Percentiles rank a stretch among this genome's conserved stretches.
phyloP scores from a whole-genome alignment of 805 yeast species.

The Cyberlindnera saturnus region DNA sequence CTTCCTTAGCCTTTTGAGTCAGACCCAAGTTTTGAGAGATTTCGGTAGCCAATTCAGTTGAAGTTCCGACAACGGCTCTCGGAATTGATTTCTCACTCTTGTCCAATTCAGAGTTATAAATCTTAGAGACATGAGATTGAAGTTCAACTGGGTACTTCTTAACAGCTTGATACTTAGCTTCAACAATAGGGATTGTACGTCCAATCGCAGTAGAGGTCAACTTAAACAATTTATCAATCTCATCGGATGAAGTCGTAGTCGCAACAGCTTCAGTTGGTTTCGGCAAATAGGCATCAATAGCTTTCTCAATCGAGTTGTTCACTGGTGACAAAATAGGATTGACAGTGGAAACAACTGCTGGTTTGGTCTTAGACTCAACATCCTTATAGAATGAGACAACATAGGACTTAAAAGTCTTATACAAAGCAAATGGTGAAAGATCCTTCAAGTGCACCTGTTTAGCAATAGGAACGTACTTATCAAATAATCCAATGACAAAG shows the following conservation, averaged over 20 bases:
- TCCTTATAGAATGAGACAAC: not conserved
- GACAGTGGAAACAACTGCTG: slow-evolving; percentile 8
- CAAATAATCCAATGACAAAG: slow-evolving; percentile 5
- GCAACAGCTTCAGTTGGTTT: slow-evolving; percentile 1
- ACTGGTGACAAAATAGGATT: slow-evolving; percentile 15
- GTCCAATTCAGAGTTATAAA: slow-evolving; percentile 8
- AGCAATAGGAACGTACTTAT: slow-evolving; percentile 4
- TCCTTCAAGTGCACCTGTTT: slow-evolving; percentile 7
- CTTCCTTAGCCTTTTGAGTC: slow-evolving; percentile 6
- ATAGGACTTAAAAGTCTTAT: not conserved
- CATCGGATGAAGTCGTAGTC: slow-evolving; percentile 1
- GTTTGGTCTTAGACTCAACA: slow-evolving; percentile 5
- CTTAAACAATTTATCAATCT: slow-evolving; percentile 7
- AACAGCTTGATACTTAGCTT: slow-evolving; percentile 6
- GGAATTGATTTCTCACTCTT: slow-evolving; percentile 12
- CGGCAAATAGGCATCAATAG: slow-evolving; percentile 11
- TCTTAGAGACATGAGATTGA: slow-evolving; percentile 8
- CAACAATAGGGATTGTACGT: slow-evolving; percentile 8
- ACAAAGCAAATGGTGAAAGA: slow-evolving; percentile 5
- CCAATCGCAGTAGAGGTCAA: slow-evolving; percentile 11
- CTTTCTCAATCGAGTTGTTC: slow-evolving; percentile 10
- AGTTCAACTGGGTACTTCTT: slow-evolving; percentile 7
- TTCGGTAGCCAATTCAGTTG: slow-evolving; percentile 11
- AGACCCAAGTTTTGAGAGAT: slow-evolving; percentile 8
- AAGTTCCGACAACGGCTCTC: slow-evolving; percentile 10